Conservation (phyloP, 306 rosid genomes). For the Acacia acuminata region DNA sequence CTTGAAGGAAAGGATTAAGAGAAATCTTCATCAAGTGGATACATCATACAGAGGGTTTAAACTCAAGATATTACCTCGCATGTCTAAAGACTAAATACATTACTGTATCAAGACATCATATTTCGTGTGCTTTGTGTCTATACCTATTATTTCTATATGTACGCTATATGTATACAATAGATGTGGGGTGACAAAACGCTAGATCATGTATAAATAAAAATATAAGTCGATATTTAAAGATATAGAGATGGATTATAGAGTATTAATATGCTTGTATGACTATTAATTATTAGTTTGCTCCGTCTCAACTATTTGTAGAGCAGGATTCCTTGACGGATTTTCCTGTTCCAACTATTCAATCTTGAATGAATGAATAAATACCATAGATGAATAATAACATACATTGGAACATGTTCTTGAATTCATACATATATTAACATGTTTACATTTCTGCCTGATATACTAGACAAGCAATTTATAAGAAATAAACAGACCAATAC, state of each 20-base stretch:
- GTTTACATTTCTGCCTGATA: background rate
- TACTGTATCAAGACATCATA: background rate
- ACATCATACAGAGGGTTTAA: background rate
- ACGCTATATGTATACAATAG: background rate
- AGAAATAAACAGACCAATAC: background rate
- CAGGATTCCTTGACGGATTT: background rate
- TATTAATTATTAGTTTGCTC: background rate
- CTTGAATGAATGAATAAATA: background rate
- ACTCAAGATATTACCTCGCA: background rate
- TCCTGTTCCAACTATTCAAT: background rate
- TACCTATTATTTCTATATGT: background rate
- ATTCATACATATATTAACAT: background rate
- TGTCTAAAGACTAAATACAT: background rate
- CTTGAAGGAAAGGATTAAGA: conserved; percentile 28
- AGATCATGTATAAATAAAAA: background rate
- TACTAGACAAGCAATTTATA: background rate
- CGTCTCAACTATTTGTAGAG: background rate
- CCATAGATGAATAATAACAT: background rate
- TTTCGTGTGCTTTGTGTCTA: background rate
- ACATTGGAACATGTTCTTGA: background rate
- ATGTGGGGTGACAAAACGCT: background rate
- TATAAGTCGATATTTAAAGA: background rate
- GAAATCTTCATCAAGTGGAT: background rate
- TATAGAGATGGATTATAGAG: background rate
- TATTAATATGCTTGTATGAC: background rate